These are phyloP conservation scores for Pseudopithomyces maydicus DNA, from an alignment of 2,329 filamentous ascomycete species.

Conservation along the genomic window DNA sequence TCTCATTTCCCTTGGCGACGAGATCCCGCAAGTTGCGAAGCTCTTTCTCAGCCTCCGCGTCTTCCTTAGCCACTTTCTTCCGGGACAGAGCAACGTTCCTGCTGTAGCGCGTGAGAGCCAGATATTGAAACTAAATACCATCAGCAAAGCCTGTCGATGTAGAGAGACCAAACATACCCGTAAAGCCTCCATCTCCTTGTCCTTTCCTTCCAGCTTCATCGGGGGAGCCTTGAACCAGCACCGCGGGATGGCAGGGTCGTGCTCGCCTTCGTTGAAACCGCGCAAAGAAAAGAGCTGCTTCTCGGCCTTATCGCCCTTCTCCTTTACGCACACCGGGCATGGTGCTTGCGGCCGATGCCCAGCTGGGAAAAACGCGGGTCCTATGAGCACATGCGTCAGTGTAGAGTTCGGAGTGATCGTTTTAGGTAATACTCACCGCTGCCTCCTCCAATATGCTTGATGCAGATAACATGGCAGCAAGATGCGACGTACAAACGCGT, in stretches of 20 bases:
- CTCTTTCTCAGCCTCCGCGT: conserved; percentile 27
- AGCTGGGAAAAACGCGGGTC: conserved; percentile 51
- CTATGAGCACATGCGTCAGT: conserved; percentile 30
- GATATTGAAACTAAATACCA: conserved; percentile 53
- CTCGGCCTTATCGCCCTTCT: conserved; percentile 39
- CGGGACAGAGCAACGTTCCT: conserved; percentile 25
- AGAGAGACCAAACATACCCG: conserved; percentile 37
- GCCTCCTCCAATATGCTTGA: conserved; percentile 54
- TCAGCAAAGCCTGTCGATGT: conserved; percentile 14
- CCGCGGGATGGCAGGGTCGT: conserved; percentile 50
- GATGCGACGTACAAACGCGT: conserved; percentile 54
- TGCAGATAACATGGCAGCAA: conserved; percentile 57
- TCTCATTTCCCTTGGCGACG: conserved; percentile 41
- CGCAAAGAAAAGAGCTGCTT: conserved; percentile 52
- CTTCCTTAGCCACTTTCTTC: conserved; percentile 20
- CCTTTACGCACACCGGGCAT: conserved; percentile 52
- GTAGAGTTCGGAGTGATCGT: neutral
- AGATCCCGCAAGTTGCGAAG: conserved; percentile 36
- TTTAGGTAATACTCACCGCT: conserved; percentile 44
- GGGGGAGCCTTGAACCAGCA: conserved; percentile 53
- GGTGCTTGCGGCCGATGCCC: conserved; percentile 47
- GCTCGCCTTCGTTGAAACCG: conserved; percentile 48
- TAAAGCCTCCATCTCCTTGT: conserved; percentile 49
- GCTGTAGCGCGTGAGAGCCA: conserved; percentile 34
- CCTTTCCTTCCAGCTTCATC: conserved; percentile 42